phyloP scores from a whole-genome alignment of 352 stramenopile species.

The Globisporangium parvum region DNA sequence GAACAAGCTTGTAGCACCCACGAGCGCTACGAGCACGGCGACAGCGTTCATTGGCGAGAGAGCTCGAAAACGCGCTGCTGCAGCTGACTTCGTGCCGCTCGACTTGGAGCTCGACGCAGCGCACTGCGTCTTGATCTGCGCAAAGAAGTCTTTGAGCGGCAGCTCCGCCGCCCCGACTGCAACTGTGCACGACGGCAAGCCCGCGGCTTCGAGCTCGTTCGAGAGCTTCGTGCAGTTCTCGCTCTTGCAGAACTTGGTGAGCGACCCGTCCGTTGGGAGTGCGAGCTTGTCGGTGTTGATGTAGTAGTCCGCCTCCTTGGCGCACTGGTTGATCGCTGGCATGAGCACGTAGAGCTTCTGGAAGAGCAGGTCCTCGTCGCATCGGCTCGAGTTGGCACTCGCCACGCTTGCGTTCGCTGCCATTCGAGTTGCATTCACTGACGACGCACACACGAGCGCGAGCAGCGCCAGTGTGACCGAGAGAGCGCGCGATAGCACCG shows the following conservation, averaged over 20 bases:
- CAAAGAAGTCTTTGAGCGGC: conserved; percentile 31
- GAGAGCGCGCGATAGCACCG: neutral
- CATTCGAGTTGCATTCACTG: neutral
- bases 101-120: neutral
- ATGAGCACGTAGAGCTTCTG: conserved; percentile 46
- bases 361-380: conserved; percentile 32
- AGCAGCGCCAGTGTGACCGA: conserved; percentile 4
- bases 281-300: conserved; percentile 21
- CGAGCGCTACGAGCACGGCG: neutral
- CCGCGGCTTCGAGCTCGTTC: conserved; percentile 29
- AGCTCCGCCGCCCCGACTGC: conserved; percentile 18
- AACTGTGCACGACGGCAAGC: conserved; percentile 27
- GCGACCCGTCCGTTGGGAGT: conserved; percentile 15
- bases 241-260: conserved; percentile 28
- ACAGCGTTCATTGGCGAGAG: neutral
- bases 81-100: neutral
- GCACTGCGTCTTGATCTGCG: conserved; percentile 23
- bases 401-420: conserved; percentile 3
- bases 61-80: neutral
- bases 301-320: conserved; percentile 28
- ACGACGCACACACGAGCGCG: neutral
- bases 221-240: conserved; percentile 29
- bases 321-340: conserved; percentile 40
- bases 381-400: conserved; percentile 9
- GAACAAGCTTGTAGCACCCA: neutral